These are phyloP conservation scores for Prototheca wickerhamii DNA, from an alignment of 163 green algal genomes.

Conservation along the genomic window DNA sequence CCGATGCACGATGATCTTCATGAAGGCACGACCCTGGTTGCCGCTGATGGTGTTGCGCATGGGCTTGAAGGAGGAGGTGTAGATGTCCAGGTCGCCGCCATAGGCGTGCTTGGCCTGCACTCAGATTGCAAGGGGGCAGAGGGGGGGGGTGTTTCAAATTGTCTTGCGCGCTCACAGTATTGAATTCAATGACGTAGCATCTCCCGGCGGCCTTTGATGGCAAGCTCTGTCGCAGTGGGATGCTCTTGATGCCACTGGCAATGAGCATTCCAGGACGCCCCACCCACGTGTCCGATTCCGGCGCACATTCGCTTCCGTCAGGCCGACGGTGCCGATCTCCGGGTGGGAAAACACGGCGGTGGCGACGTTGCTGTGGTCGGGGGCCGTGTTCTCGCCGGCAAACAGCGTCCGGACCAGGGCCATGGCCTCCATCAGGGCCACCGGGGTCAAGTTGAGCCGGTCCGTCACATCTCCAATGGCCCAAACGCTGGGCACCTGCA, in stretches of 20 bases:
- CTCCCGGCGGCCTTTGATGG: slow-evolving; percentile 37
- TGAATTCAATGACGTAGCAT: no score
- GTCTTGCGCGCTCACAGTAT: no score
- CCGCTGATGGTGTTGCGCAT: slow-evolving; percentile 85
- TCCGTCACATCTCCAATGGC: slow-evolving; percentile 87
- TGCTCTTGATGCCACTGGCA: no score
- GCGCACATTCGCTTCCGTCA: slow-evolving; percentile 64
- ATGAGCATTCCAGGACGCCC: neutral
- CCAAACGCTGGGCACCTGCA: slow-evolving; percentile 67
- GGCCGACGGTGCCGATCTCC: slow-evolving; percentile 70
- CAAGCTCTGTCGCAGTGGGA: neutral
- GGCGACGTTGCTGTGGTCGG: slow-evolving; percentile 60
- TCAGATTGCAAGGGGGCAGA: no score
- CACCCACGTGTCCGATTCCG: neutral
- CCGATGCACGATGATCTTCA: slow-evolving; percentile 56
- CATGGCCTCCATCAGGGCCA: slow-evolving; percentile 93
- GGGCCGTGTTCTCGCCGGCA: slow-evolving; percentile 54
- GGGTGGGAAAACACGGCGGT: slow-evolving; percentile 57
- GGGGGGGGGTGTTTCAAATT: no score
- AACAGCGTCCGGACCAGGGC: slow-evolving; percentile 77
- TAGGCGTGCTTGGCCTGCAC: no score
- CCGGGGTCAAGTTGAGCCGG: slow-evolving; percentile 71
- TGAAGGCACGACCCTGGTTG: slow-evolving; percentile 34
- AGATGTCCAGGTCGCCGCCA: slow-evolving; percentile 77
- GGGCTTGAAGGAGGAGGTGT: slow-evolving; percentile 73